Conservation (phyloP, 345 rosid genomes). For the Euphorbia lathyris region DNA sequence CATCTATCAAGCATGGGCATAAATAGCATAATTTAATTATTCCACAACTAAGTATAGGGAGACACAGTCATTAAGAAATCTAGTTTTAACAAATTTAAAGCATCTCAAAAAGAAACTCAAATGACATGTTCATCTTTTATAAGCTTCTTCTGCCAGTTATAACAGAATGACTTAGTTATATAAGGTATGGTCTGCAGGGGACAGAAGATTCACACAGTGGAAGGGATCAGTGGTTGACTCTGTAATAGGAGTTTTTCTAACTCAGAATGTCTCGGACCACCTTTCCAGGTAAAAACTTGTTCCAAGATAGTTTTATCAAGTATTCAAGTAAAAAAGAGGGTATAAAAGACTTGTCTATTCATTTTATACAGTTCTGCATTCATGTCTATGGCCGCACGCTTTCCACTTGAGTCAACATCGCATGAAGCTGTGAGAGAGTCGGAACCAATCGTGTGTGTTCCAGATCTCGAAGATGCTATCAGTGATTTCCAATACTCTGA, state of each 20-base stretch:
- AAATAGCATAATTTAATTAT: no score
- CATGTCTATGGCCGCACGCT: conserved; percentile 29
- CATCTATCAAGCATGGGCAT: no score
- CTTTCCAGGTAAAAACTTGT: conserved; percentile 30
- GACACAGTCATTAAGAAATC: no score
- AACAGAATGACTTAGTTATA: conserved; percentile 4
- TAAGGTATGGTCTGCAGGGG: conserved; percentile 24
- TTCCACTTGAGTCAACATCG: conserved; percentile 30
- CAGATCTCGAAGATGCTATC: conserved; percentile 50
- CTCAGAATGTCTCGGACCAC: conserved; percentile 36
- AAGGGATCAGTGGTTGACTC: conserved; percentile 38
- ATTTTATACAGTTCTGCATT: conserved; percentile 30
- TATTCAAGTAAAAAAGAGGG: conserved; percentile 5
- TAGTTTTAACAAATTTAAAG: neutral
- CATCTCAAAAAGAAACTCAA: neutral
- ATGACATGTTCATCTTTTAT: neutral
- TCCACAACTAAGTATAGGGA: neutral
- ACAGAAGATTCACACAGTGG: conserved; percentile 31
- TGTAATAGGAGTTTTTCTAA: conserved; percentile 33
- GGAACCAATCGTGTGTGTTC: conserved; percentile 38
- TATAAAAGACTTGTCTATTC: conserved; percentile 14
- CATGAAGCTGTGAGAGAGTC: conserved; percentile 40
- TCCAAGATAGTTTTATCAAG: conserved; percentile 11
- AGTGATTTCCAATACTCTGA: conserved; percentile 33
- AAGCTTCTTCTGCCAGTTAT: neutral